Evolutionary conservation across 169 alveolate species (phyloP), one percentile per base, ranked within the genome.

Genomic region (Besnoitia besnoiti): DNA sequence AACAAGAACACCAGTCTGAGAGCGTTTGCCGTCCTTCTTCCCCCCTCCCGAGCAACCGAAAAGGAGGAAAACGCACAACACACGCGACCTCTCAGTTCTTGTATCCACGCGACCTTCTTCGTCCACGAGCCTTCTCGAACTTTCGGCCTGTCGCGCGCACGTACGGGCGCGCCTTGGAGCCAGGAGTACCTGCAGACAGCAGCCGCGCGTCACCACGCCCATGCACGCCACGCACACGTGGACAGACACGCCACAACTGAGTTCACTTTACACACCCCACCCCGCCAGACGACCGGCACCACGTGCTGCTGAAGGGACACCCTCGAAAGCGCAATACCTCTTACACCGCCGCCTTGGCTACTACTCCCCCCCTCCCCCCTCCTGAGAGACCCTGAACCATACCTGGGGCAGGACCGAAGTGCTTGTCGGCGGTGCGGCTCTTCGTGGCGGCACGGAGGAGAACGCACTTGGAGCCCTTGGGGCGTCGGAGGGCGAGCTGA

Each of bases 351-450:
- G n/a, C n/a, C n/a, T n/a, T n/a, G n/a, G n/a, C n/a, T n/a, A n/a
- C n/a, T n/a, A n/a, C n/a, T n/a, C n/a, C n/a, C n/a, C n/a, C n/a
- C n/a, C n/a, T n/a, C n/a, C n/a, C n/a, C n/a, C n/a, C n/a, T n/a
- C n/a, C n/a, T n/a, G n/a, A n/a, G n/a, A n/a, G n/a, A 55, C 12
- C 51, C 33, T 0, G 47, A 90, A 77, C 33, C 37, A 37, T 44
- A 85, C 99, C 99, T 44, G 99, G 99, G 49, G 99, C 99, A 92
- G 95, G 96, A 55, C 99, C 99, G 95, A 98, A 98, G 98, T 98
- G 99, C 89, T 97, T 98, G 96, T 97, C 98, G 85, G 98, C 99
- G 85, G 96, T 98, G 94, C 99, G 98, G 93, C 98, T 97, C 97
- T 98, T 98, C 50, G 98, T 97, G 55, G 98, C 97, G 37, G 99